phyloP scores from a whole-genome alignment of 2,329 filamentous ascomycete species.

The Alternaria longipes region DNA sequence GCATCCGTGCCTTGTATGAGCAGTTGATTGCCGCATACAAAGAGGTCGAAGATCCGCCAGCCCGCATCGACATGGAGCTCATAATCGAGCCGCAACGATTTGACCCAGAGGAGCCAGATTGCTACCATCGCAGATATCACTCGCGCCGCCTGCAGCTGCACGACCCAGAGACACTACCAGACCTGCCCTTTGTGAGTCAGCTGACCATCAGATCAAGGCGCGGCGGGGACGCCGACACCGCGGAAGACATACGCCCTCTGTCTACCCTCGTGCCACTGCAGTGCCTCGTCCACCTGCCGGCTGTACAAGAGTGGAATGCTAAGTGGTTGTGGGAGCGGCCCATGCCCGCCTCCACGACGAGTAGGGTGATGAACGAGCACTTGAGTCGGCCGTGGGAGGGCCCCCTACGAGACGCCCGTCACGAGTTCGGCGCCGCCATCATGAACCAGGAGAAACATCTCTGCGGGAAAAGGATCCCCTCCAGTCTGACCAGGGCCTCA shows the following conservation, averaged over 20 bases:
- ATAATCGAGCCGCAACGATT: constrained; percentile 16
- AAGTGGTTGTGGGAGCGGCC: constrained; percentile 23
- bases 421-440: constrained; percentile 24
- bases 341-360: constrained; percentile 18
- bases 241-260: constrained; percentile 24
- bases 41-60: constrained; percentile 12
- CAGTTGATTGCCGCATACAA: constrained; percentile 12
- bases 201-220: constrained; percentile 9
- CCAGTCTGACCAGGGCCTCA: constrained; percentile 17
- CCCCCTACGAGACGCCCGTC: constrained; percentile 22
- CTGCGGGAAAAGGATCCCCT: constrained; percentile 16
- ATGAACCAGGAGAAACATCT: constrained; percentile 20
- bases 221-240: constrained; percentile 4
- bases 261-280: constrained; percentile 23
- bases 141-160: constrained; percentile 21
- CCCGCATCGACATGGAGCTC: constrained; percentile 15
- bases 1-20: constrained; percentile 21
- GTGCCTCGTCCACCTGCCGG: constrained; percentile 20
- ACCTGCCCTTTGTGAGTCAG: constrained; percentile 18
- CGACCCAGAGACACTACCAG: constrained; percentile 17
- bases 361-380: constrained; percentile 20
- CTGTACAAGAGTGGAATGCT: constrained; percentile 19
- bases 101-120: constrained; percentile 14
- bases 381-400: constrained; percentile 23
- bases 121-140: constrained; percentile 19